Evolutionary conservation across 495 filamentous ascomycete genomes (phyloP).

Genomic region (Xylaria castorea): DNA sequence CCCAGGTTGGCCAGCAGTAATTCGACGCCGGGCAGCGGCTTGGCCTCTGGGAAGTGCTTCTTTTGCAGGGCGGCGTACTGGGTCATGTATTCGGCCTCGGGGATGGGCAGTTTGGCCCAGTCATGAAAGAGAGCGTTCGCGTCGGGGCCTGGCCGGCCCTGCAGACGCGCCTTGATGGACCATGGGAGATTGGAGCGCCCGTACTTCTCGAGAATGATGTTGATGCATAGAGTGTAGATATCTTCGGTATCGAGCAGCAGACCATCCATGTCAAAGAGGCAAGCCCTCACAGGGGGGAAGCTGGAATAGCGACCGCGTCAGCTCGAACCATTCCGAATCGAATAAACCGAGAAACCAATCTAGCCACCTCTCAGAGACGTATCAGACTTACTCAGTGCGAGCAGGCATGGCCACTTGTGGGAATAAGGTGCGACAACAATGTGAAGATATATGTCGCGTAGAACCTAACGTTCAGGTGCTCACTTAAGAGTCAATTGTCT

Average conservation of each 20-base stretch:
- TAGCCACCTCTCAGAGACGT: neutral
- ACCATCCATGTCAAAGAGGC: constrained; percentile 99
- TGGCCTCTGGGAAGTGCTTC: constrained; percentile 72
- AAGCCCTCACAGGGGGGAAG: constrained; percentile 82
- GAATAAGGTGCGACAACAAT: neutral
- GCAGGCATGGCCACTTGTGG: constrained; percentile 43
- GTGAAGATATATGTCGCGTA: neutral
- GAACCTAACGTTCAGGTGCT: neutral
- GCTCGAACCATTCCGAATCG: constrained; percentile 13
- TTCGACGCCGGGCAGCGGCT: constrained; percentile 80
- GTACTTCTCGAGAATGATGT: constrained; percentile 78
- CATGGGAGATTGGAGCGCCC: constrained; percentile 78
- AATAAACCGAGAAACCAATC: neutral
- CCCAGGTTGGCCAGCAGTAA: constrained; percentile 66
- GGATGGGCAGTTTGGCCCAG: constrained; percentile 89
- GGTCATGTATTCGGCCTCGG: constrained; percentile 64
- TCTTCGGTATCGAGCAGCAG: constrained; percentile 95
- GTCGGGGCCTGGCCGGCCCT: constrained; percentile 84
- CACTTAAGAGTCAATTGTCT: neutral
- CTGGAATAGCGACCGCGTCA: constrained; percentile 47
- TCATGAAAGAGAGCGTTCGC: constrained; percentile 60
- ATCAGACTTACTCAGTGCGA: constrained; percentile 48
- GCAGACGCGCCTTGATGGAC: constrained; percentile 91
- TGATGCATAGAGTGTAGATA: constrained; percentile 83
- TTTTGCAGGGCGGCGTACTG: constrained; percentile 67